Evolutionary conservation across 2,329 filamentous ascomycete species (phyloP), one percentile per base, ranked within the genome.

Genomic region (Colletotrichum euphorbiae): DNA sequence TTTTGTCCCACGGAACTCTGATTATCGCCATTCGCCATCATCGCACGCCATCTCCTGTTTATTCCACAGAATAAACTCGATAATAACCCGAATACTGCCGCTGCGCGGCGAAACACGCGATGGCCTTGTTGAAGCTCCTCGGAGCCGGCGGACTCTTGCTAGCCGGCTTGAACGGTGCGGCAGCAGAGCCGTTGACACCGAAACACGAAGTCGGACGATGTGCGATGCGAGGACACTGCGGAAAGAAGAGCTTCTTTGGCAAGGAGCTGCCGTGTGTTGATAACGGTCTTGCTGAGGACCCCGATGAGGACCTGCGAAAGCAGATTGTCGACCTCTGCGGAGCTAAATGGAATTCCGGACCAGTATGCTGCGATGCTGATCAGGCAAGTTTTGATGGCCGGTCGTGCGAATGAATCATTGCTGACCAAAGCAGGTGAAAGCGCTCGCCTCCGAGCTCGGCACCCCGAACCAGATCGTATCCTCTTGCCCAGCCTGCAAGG

Each of bases 401-500:
- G 13, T 45, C 24, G 4, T 33, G 28, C 28, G 28, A 6, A 6
- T 12, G 12, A 6, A 19, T 5, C 46, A 57, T 11, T 48, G 33
- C 45, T 63, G 46, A 45, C 9, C n/a, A n/a, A 33, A 33, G 12
- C 42, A 94, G 91, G 85, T 99, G 64, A 88, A 92, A 73, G 85
- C 91, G 1, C 88, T 99, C 70, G 91, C 93, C 74, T 91, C 88
- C 69, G 97, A 97, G 75, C 86, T 99, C 66, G 91, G 93, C 72
- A 93, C 93, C 21, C 95, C 94, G 2, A 93, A 94, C 73, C 90
- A 91, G 67, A 91, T 99, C 76, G 94, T 99, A 77, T 90, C 94
- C 28, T 93, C 94, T 9, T 99, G 96, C 78, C 96, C 96, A 2
- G 96, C 97, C 36, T 99, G 96, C 87, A 97, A 96, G 80, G 91